These are phyloP conservation scores for Fusarium veterinarium DNA, from an alignment of 2,329 filamentous ascomycete genomes.

Conservation along the genomic window DNA sequence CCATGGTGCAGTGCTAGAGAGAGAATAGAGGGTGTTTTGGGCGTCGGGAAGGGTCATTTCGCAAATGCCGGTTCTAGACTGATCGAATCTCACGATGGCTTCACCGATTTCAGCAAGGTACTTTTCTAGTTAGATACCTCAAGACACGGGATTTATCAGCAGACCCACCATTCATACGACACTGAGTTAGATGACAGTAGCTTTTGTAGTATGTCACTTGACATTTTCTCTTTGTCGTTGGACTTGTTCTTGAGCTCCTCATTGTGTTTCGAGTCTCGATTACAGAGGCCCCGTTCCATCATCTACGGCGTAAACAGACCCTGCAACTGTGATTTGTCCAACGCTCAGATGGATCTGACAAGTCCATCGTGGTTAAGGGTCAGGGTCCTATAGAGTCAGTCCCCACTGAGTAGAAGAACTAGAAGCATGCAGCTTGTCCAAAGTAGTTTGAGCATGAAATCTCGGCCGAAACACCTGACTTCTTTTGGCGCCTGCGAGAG, in stretches of 20 bases:
- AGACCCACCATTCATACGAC: constrained; percentile 21
- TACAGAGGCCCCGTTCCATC: neutral
- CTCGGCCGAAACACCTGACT: constrained; percentile 41
- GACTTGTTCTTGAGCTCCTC: neutral
- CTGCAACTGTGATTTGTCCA: constrained; percentile 26
- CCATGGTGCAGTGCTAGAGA: constrained; percentile 27
- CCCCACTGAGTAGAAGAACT: constrained; percentile 19
- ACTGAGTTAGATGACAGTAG: neutral
- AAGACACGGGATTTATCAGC: constrained; percentile 23
- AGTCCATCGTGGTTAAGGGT: neutral
- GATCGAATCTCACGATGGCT: constrained; percentile 35
- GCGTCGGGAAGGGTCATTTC: constrained; percentile 9
- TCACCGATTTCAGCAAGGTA: constrained; percentile 19
- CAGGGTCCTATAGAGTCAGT: constrained; percentile 5
- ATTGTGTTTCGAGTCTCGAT: constrained; percentile 5
- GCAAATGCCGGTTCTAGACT: constrained; percentile 33
- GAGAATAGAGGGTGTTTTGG: constrained; percentile 16
- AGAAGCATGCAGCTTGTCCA: constrained; percentile 36
- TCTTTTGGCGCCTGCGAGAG: constrained; percentile 14
- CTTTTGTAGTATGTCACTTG: constrained; percentile 3
- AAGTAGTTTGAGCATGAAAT: constrained; percentile 33
- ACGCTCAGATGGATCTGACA: neutral
- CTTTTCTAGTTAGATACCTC: neutral
- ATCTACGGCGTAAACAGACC: constrained; percentile 1
- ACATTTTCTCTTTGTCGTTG: neutral